Percentiles rank a stretch among this genome's conserved stretches.
Conservation (phyloP, 1,139 yeast species). For the Spathaspora sp. region DNA sequence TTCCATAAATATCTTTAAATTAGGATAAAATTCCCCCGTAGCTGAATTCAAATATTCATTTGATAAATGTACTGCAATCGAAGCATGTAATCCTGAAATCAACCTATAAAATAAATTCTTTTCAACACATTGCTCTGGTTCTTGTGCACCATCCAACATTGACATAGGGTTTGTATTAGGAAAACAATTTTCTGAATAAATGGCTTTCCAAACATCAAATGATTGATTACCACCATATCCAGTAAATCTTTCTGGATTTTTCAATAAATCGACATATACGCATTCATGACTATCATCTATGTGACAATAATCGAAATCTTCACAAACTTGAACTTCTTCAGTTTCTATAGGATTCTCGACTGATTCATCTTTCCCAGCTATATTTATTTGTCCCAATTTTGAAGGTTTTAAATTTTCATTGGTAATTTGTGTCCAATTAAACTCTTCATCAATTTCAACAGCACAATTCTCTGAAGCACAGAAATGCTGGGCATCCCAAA, state of each 20-base stretch:
- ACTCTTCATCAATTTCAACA: constrained; percentile 63
- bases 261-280: constrained; percentile 80
- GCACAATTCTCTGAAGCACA: constrained; percentile 96
- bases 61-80: constrained; percentile 90
- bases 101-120: constrained; percentile 85
- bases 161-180: constrained; percentile 49
- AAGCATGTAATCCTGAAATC: constrained; percentile 92
- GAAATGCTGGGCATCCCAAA: constrained; percentile 79
- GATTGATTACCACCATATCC: constrained; percentile 95
- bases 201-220: constrained; percentile 88
- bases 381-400: constrained; percentile 55
- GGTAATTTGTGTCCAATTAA: constrained; percentile 61
- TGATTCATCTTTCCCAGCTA: constrained; percentile 18
- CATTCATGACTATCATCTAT: constrained; percentile 62
- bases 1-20: constrained; percentile 76
- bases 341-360: constrained; percentile 19
- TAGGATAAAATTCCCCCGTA: constrained; percentile 81
- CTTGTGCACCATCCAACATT: constrained; percentile 24
- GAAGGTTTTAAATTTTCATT: constrained; percentile 77
- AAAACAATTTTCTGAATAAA: constrained; percentile 90
- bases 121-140: constrained; percentile 66
- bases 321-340: constrained; percentile 25
- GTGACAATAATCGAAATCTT: constrained; percentile 54
- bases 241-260: constrained; percentile 94
- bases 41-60: constrained; percentile 77